Conservation (phyloP, 2,329 filamentous ascomycete genomes). For the Colletotrichum euphorbiae region DNA sequence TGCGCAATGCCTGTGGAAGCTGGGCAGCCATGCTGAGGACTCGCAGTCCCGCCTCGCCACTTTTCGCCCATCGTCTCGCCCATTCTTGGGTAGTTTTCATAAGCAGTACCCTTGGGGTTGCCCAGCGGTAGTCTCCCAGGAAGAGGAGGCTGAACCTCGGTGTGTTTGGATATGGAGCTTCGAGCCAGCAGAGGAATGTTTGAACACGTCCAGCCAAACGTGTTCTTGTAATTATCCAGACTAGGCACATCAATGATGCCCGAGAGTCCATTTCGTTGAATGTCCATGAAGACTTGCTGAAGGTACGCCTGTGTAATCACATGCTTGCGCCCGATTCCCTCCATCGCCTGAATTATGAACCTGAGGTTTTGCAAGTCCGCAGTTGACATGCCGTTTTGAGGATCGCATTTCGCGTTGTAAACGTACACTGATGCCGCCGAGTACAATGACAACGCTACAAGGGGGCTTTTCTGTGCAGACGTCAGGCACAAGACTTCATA, state of each 20-base stretch:
- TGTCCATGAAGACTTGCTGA: constrained; percentile 86
- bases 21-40: not conserved
- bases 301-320: constrained; percentile 84
- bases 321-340: constrained; percentile 78
- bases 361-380: constrained; percentile 67
- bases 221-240: constrained; percentile 48
- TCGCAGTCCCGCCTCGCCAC: not conserved
- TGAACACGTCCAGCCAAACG: constrained; percentile 47
- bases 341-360: constrained; percentile 83
- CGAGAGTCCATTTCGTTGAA: constrained; percentile 66
- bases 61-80: not conserved
- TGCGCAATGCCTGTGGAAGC: not conserved
- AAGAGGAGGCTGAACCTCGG: constrained; percentile 54
- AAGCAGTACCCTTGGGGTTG: constrained; percentile 34
- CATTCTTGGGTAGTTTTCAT: constrained; percentile 8
- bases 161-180: constrained; percentile 56
- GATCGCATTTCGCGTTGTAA: constrained; percentile 77
- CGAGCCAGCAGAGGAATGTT: constrained; percentile 63
- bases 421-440: constrained; percentile 87
- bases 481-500: constrained; percentile 17
- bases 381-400: constrained; percentile 68
- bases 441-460: constrained; percentile 86
- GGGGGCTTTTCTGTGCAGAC: constrained; percentile 73
- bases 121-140: constrained; percentile 58
- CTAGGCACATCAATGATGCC: constrained; percentile 51